Evolutionary conservation across 345 rosid genomes (phyloP), one percentile per base, ranked within the genome.

Genomic region (Aethionema arabicum): DNA sequence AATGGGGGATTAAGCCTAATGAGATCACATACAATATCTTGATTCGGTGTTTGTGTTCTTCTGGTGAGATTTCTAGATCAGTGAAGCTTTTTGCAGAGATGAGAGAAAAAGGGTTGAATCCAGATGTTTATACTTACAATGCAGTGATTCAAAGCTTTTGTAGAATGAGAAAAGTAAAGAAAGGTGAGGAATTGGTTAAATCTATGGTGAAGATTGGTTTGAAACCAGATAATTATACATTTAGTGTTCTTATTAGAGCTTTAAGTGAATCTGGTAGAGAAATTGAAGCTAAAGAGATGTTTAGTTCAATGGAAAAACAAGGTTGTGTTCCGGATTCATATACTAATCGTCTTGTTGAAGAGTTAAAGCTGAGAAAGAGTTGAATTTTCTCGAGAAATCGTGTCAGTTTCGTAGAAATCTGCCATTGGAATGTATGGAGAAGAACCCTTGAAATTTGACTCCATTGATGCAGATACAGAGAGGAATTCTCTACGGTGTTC

Each of bases 1-100:
- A 79, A 54, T 90, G 99, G 96, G 85, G 86, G n/a, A 74, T 87
- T 69, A 47, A 79, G 66, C 96, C 95, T 44, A 93, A 78, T 67
- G 75, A 76, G 61, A 77, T 84, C 59, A 87, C 83, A 14, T 85
- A 87, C 74, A 84, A 86, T 66, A 84, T 82, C 43, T 31, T 93
- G 40, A 76, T 87, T 45, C 95, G 77, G 5, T 79, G 85, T 8
- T 66, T 79, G 38, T 84, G 88, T 72, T 56, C 62, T 9, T 44
- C 40, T 2, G 88, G 97, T n/a, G 82, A 84, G 78, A 73, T 72
- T 40, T 63, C 65, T 46, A 77, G 80, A 63, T 76, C 96, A 31
- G 36, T 76, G 78, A 76, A 65, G 69, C 77, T 85, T 62, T 62
- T 87, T 52, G 69, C 60, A 55, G 72, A 78, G 70, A 93, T 87